phyloP scores from a whole-genome alignment of 768 basidiomycete genomes.

The Amanita molliuscula region DNA sequence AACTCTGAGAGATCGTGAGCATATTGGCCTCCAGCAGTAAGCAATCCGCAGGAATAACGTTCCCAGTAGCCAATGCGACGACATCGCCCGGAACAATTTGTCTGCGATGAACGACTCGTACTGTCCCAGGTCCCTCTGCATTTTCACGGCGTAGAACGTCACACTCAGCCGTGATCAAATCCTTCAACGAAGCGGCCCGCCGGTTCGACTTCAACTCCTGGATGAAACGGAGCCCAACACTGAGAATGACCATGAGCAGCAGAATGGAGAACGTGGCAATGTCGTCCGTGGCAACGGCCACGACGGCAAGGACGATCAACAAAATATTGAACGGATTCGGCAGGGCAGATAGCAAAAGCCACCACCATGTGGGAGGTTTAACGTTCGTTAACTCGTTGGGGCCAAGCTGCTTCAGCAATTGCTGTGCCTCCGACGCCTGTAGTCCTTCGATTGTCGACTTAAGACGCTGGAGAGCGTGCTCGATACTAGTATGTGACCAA shows the following conservation, averaged over 20 bases:
- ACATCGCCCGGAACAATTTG: conserved; percentile 22
- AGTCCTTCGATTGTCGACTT: background rate
- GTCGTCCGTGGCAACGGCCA: conserved; percentile 23
- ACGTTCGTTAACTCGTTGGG: conserved; percentile 19
- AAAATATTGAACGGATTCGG: conserved; percentile 25
- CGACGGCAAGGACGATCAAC: conserved; percentile 17
- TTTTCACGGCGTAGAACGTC: conserved; percentile 18
- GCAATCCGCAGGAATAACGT: conserved; percentile 26
- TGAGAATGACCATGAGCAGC: conserved; percentile 24
- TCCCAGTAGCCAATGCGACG: conserved; percentile 20
- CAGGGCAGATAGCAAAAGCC: conserved; percentile 20
- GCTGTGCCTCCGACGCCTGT: background rate
- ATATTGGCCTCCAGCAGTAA: conserved; percentile 22
- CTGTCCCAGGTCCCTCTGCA: conserved; percentile 6
- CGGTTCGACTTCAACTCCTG: conserved; percentile 23
- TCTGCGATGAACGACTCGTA: conserved; percentile 19
- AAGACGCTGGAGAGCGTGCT: background rate
- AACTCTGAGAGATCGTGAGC: conserved; percentile 23
- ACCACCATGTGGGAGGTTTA: conserved; percentile 18
- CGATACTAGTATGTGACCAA: conserved; percentile 1
- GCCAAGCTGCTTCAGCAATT: conserved; percentile 14
- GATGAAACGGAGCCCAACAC: conserved; percentile 19
- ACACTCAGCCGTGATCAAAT: conserved; percentile 20
- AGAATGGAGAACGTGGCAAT: conserved; percentile 22
- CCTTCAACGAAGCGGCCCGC: conserved; percentile 22